phyloP scores from a whole-genome alignment of 176 grass and related monocot species.

The Aegilops umbellulata region DNA sequence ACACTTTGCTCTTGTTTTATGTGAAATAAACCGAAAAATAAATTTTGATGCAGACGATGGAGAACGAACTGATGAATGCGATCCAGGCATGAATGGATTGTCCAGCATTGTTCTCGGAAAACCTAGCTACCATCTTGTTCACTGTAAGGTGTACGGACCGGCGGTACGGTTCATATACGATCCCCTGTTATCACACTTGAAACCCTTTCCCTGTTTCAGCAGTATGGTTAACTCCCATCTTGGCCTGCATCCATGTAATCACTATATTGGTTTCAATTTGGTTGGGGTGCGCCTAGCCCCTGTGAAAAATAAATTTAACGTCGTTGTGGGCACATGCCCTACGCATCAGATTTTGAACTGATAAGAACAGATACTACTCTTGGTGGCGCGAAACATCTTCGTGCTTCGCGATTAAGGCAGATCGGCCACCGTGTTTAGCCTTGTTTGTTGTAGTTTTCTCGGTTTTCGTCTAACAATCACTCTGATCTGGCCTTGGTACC shows the following conservation, averaged over 20 bases:
- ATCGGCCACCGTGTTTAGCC: too few species aligned
- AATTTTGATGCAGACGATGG: slow-evolving; percentile 20
- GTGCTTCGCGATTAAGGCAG: too few species aligned
- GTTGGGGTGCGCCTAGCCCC: background rate
- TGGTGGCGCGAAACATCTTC: too few species aligned
- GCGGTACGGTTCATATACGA: too few species aligned
- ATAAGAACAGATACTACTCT: background rate
- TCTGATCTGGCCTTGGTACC: background rate
- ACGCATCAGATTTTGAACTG: background rate
- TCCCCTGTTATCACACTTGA: too few species aligned
- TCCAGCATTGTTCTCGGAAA: background rate
- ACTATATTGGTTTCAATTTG: too few species aligned
- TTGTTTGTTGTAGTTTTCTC: too few species aligned
- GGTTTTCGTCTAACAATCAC: too few species aligned
- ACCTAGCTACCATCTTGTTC: too few species aligned
- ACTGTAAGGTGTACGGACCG: background rate
- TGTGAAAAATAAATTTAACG: background rate
- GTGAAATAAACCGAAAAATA: background rate
- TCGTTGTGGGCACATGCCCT: background rate
- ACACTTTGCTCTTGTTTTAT: background rate
- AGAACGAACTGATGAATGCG: slow-evolving; percentile 32
- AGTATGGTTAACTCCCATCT: too few species aligned
- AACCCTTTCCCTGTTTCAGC: too few species aligned
- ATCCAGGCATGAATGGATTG: background rate
- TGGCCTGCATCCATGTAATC: too few species aligned